Evolutionary conservation across 148 eudicot genomes (phyloP).

Genomic region (Gaultheria prostrata): DNA sequence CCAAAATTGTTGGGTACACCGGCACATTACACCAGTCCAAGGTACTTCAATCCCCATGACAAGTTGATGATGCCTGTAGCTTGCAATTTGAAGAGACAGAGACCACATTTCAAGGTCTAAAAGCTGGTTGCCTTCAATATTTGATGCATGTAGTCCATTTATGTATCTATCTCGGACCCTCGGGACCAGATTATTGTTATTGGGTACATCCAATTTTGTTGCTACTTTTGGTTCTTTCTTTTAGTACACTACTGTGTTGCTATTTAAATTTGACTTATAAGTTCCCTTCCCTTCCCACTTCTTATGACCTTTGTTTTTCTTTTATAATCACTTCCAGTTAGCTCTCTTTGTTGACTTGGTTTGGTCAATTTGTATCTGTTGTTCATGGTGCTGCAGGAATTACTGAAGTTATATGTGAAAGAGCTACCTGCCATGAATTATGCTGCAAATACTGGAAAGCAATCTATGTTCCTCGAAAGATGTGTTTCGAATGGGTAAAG

Average conservation of each 20-base stretch:
- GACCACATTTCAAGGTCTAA: background rate
- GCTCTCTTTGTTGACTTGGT: background rate
- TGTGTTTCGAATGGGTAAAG: constrained; percentile 84
- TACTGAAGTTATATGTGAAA: constrained; percentile 47
- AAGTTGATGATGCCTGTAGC: background rate
- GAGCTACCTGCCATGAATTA: constrained; percentile 86
- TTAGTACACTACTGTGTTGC: background rate
- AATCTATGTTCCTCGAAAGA: constrained; percentile 80
- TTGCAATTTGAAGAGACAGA: background rate
- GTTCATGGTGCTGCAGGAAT: constrained; percentile 48
- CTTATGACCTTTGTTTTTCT: background rate
- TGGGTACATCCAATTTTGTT: background rate
- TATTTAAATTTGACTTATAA: background rate
- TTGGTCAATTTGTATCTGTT: background rate
- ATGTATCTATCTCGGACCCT: background rate
- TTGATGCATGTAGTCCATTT: constrained; percentile 10
- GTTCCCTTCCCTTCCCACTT: background rate
- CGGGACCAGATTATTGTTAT: background rate
- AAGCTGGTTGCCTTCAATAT: background rate
- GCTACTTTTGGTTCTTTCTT: background rate
- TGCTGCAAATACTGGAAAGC: constrained; percentile 94
- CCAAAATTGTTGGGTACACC: background rate
- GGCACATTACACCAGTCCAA: background rate
- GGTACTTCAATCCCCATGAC: background rate
- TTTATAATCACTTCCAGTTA: background rate